A percentile compares a stretch with the other conserved stretches of the same genome.
These are phyloP conservation scores for Geranomyces michiganensis DNA, from an alignment of 192 early-diverging fungal genomes.

Conservation along the genomic window DNA sequence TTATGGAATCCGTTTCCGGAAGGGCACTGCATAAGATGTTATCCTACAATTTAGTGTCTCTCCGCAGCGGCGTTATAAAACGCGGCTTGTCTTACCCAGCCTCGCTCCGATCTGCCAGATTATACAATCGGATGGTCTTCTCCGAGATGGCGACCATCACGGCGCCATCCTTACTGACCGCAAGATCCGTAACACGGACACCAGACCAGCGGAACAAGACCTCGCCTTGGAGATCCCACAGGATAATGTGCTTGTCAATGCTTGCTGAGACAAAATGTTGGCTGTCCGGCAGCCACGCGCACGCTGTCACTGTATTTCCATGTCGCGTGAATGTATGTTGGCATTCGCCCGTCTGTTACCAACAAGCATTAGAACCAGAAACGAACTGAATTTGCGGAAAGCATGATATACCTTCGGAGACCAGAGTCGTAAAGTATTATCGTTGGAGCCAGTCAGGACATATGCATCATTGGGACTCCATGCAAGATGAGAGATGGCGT, in stretches of 20 bases:
- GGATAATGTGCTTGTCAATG: slow-evolving; percentile 72
- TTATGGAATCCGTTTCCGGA: slow-evolving; percentile 60
- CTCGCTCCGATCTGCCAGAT: slow-evolving; percentile 57
- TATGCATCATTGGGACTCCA: slow-evolving; percentile 87
- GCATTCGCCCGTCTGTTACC: slow-evolving; percentile 60
- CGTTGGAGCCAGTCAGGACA: slow-evolving; percentile 80
- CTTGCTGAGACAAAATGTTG: slow-evolving; percentile 83
- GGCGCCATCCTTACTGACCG: slow-evolving; percentile 61
- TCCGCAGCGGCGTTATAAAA: no score
- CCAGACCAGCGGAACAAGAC: slow-evolving; percentile 65
- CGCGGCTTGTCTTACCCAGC: slow-evolving; percentile 26
- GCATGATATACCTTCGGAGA: slow-evolving; percentile 50
- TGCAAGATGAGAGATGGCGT: slow-evolving; percentile 78
- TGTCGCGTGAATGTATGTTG: slow-evolving; percentile 68
- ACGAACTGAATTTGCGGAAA: background rate
- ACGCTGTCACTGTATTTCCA: slow-evolving; percentile 76
- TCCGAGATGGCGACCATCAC: slow-evolving; percentile 69
- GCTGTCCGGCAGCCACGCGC: slow-evolving; percentile 87
- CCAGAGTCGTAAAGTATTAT: slow-evolving; percentile 83
- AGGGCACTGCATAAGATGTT: slow-evolving; percentile 34
- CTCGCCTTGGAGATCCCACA: slow-evolving; percentile 70
- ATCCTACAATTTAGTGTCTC: background rate
- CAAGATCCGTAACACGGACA: slow-evolving; percentile 65
- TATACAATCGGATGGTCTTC: slow-evolving; percentile 66
- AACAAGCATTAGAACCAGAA: background rate